Conservation (phyloP, 1,284 basidiomycete genomes). For the Boletus calvinii region DNA sequence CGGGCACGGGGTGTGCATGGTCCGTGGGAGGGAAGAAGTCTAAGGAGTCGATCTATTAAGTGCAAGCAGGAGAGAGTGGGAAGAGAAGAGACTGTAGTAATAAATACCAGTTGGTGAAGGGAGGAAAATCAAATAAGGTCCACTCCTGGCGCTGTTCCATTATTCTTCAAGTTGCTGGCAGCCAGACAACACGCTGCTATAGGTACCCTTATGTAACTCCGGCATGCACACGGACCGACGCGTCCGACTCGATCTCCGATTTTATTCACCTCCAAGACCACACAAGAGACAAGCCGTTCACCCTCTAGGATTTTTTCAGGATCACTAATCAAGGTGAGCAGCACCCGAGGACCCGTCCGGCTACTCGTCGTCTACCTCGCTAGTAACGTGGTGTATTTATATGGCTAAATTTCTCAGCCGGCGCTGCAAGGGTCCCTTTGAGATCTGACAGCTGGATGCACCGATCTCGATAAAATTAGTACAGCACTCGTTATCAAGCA, state of each 20-base stretch:
- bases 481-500: background rate
- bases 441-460: too few relatives aligned
- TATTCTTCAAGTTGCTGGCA: too few relatives aligned
- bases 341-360: too few relatives aligned
- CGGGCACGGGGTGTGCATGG: constrained; percentile 7
- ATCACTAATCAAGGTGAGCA: too few relatives aligned
- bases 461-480: background rate
- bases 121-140: background rate
- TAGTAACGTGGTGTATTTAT: background rate
- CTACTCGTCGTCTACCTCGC: too few relatives aligned
- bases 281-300: too few relatives aligned
- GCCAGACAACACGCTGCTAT: background rate
- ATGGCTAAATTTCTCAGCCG: too few relatives aligned
- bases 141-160: background rate
- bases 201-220: constrained; percentile 2
- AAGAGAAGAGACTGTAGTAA: background rate
- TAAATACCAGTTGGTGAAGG: constrained; percentile 5
- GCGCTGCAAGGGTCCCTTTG: too few relatives aligned
- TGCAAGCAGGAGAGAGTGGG: background rate
- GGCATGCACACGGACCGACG: too few relatives aligned
- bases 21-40: background rate
- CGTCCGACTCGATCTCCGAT: too few relatives aligned
- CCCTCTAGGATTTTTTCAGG: too few relatives aligned
- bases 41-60: background rate
- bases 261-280: too few relatives aligned